Base-by-base conservation (phyloP, 192 early-diverging fungal genomes). In the Rhizophagus sp. region DNA sequence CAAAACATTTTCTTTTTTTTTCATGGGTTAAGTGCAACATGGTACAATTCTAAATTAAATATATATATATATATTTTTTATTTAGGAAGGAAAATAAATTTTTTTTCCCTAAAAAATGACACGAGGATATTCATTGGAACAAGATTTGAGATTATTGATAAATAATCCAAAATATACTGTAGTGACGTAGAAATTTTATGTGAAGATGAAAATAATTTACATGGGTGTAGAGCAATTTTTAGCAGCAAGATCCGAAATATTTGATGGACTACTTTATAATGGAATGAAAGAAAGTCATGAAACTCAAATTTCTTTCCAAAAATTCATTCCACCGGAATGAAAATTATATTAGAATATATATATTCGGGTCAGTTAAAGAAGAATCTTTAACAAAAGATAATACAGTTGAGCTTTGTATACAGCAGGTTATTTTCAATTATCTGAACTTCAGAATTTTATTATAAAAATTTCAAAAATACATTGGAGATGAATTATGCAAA, bases 351-450 rank as follows among this genome's bases (percentile, higher is more conserved):
- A 27, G 73, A 74, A 61, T 74, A 50, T 50, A 33, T 74, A 22
- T 74, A 74, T 52, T 61, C 73, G 19, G 47, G 0, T 12, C 22
- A n/a, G 49, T 74, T 50, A 61, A 27, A 15, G 25, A 74, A 17
- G 25, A 57, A 12, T 24, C 13, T 27, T 34, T 74, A 12, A 74
- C 73, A 22, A 7, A 24, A 22, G 73, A 61, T 11, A 50, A 74
- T 52, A 47, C 17, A 17, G 13, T 74, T 3, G 73, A n/a, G 33
- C 47, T 2, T 74, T 33, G 22, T 11, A 27, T 8, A 50, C 47
- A 3, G 73, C 50, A 10, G 73, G 61, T 74, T 74, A 33, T 34
- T 50, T 74, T 74, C 73, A 74, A 74, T 19, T 74, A 27, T 8
- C 8, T 4, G 11, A 11, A 17, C 24, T 74, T 12, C 47, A 74